A percentile compares a stretch with the other conserved stretches of the same genome.
Evolutionary conservation across 805 yeast genomes (phyloP).

Genomic region (Candida arabinofermentans): DNA sequence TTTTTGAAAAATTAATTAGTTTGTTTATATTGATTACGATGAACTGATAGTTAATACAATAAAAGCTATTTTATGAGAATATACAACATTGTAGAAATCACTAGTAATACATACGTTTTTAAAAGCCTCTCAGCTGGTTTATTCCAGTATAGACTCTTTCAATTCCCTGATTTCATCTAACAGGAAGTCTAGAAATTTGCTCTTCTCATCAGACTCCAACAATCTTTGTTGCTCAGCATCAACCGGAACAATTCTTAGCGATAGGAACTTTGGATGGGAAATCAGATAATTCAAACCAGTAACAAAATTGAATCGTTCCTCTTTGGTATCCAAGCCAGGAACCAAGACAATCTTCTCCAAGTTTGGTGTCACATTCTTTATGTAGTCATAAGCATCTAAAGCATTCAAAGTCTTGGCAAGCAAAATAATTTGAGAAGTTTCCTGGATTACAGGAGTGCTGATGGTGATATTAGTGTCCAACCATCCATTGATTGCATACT

Average conservation of each 20-base stretch:
- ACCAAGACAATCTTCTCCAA: conserved; percentile 26
- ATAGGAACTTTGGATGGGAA: conserved; percentile 81
- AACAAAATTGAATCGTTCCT: conserved; percentile 55
- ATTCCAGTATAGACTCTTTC: conserved; percentile 38
- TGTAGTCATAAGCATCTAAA: conserved; percentile 49
- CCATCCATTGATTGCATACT: conserved; percentile 66
- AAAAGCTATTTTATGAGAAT: neutral
- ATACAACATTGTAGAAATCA: neutral
- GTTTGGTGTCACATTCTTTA: conserved; percentile 20
- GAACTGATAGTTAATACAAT: no score
- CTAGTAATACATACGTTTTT: neutral
- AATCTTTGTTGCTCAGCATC: conserved; percentile 61
- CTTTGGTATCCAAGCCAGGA: conserved; percentile 60
- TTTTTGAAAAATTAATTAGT: conserved; percentile 22
- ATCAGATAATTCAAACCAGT: conserved; percentile 65
- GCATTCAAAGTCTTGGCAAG: conserved; percentile 54
- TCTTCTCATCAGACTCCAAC: conserved; percentile 43
- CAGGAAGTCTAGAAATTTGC: conserved; percentile 41
- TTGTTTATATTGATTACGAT: no score
- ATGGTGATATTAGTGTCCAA: conserved; percentile 43
- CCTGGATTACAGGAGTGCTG: conserved; percentile 48
- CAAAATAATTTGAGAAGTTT: conserved; percentile 64
- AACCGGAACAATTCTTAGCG: conserved; percentile 62
- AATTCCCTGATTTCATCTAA: conserved; percentile 50
- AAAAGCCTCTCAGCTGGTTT: conserved; percentile 1